Evolutionary conservation across 345 rosid species (phyloP), one percentile per base, ranked within the genome.

Genomic region (Boechera stricta): DNA sequence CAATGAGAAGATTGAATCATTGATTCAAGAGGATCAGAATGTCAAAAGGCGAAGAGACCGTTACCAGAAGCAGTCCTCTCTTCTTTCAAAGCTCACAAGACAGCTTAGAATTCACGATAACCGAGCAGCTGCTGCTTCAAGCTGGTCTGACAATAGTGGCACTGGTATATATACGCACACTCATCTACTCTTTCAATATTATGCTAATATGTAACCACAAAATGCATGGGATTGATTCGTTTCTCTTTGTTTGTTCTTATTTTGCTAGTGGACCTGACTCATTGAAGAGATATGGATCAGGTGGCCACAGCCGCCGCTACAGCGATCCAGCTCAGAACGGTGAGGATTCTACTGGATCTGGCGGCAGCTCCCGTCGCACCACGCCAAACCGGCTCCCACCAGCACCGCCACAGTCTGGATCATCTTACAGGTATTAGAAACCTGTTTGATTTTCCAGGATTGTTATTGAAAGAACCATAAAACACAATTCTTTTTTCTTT

Each of bases 1-100:
- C 16, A 16, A 16, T n/a, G 81, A 68, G 54, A 89, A 83, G 84
- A 90, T 94, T 53, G 98, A 94, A 82, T 86, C 93, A 76, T 82
- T 94, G 79, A 93, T 94, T 54, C 95, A 83, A 82, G 98, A 94
- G 83, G 97, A 94, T 81, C 92, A 88, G 55, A 94, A 92, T 64
- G 95, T 87, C 28, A 94, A 86, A 82, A 85, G 85, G 1, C 84
- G 84, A 78, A 86, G 98, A 77, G 97, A 90, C 69, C 85, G 85
- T n/a, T 80, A 56, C 72, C 92, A 90, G 86, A 94, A 89, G 54
- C 98, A 94, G 63, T 88, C 98, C 1, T 87, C 94, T 32, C 87
- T 92, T 56, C 91, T 94, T 32, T 89, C 95, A 0, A 89, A 88
- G 82, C 90, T 94, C 18, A 91, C 91, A 0, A 84, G 97, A 38